These are phyloP conservation scores for Claviceps purpurea DNA, from an alignment of 2,329 filamentous ascomycete genomes.

Conservation along the genomic window DNA sequence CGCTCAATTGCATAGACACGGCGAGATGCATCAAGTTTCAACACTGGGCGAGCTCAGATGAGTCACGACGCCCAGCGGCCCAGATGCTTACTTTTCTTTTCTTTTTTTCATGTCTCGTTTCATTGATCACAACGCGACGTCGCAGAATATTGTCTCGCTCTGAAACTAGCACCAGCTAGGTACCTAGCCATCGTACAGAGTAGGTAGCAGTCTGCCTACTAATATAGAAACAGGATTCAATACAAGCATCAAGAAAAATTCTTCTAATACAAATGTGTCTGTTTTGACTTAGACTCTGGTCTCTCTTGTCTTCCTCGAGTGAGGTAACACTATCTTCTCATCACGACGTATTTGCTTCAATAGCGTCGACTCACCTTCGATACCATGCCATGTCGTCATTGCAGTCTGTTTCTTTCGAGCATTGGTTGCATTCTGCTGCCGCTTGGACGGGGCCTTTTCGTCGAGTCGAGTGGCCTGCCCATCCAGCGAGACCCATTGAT, in stretches of 20 bases:
- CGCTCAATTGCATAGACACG: no score
- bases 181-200: neutral
- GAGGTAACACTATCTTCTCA: neutral
- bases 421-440: neutral
- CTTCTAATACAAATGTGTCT: no score
- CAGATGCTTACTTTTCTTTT: neutral
- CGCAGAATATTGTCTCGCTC: neutral
- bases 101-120: neutral
- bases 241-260: no score
- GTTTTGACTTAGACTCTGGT: neutral
- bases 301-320: neutral
- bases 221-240: no score
- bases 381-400: neutral
- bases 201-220: no score
- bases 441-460: neutral
- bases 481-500: neutral
- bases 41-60: no score
- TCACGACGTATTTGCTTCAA: neutral
- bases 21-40: no score
- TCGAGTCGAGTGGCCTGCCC: neutral
- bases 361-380: neutral
- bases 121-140: no score
- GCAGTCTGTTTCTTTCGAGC: neutral
- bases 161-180: neutral
- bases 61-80: no score